Evolutionary conservation across 768 basidiomycete genomes (phyloP).

Genomic region (Mrakia hoshinonis): DNA sequence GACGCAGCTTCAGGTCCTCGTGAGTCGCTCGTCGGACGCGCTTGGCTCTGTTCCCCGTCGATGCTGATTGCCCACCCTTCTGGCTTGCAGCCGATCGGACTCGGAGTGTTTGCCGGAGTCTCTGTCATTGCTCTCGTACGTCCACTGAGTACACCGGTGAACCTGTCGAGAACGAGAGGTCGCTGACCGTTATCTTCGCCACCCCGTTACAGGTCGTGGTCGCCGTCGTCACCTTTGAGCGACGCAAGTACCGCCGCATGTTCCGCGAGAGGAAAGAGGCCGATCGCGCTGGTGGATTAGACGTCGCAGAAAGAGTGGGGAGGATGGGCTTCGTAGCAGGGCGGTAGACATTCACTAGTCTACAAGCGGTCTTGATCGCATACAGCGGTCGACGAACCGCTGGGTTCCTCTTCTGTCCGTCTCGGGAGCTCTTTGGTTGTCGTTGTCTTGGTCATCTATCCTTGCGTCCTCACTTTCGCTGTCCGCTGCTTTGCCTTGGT

Average conservation of each 20-base stretch:
- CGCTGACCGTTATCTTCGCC: no score
- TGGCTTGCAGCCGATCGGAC: constrained; percentile 53
- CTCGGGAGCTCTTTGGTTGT: no score
- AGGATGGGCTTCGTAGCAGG: constrained; percentile 8
- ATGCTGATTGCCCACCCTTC: constrained; percentile 17
- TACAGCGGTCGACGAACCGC: no score
- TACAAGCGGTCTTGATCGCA: no score
- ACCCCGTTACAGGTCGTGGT: constrained; percentile 57
- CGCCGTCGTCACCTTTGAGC: constrained; percentile 74
- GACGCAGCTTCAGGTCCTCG: constrained; percentile 21
- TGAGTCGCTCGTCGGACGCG: not conserved
- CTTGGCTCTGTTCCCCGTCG: not conserved
- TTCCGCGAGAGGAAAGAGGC: constrained; percentile 37
- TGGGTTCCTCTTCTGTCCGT: no score
- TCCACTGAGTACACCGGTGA: no score
- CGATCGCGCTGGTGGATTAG: not conserved
- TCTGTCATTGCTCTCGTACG: constrained; percentile 63
- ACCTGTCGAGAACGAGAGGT: no score
- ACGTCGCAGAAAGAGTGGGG: not conserved
- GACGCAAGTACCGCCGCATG: constrained; percentile 77
- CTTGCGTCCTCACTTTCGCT: no score
- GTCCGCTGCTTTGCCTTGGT: no score
- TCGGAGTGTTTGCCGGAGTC: constrained; percentile 76
- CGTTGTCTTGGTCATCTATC: no score
- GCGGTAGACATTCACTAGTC: not conserved